Conservation (phyloP, 164 flowering plant species). For the Warburgia ugandensis region DNA sequence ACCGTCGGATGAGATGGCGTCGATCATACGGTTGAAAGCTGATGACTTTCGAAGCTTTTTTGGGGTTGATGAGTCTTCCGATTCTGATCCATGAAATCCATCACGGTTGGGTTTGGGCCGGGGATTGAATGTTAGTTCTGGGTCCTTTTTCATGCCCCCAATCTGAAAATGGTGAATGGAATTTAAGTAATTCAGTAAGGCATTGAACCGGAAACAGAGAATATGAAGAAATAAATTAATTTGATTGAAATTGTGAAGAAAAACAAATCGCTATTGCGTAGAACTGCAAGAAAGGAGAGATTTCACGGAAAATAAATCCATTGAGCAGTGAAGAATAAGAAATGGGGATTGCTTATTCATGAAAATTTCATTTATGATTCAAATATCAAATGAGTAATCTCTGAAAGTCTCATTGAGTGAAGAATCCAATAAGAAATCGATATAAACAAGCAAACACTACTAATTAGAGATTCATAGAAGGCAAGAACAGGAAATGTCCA, state of each 20-base stretch:
- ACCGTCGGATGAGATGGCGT: slow-evolving; percentile 12
- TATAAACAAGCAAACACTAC: too few species aligned
- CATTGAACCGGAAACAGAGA: neutral
- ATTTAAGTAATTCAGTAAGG: neutral
- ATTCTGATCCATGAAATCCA: slow-evolving; percentile 25
- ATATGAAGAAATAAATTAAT: too few species aligned
- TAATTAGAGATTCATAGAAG: too few species aligned
- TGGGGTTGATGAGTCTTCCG: slow-evolving; percentile 57
- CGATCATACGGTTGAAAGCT: slow-evolving; percentile 30
- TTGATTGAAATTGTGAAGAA: too few species aligned
- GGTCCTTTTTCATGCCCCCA: slow-evolving; percentile 42
- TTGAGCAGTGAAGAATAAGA: neutral
- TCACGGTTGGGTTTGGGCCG: slow-evolving; percentile 32
- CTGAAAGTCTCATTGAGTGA: too few species aligned
- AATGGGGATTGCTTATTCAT: slow-evolving; percentile 1
- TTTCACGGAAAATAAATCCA: neutral
- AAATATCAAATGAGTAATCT: neutral
- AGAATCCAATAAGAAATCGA: neutral
- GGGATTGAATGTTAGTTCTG: slow-evolving; percentile 38
- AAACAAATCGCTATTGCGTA: neutral
- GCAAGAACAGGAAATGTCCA: too few species aligned
- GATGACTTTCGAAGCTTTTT: slow-evolving; percentile 28
- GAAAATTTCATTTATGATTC: neutral
- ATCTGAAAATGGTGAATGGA: slow-evolving; percentile 26
- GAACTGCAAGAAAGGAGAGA: neutral